Conservation (phyloP, 2,329 filamentous ascomycete species). For the Calonectria honghensis region DNA sequence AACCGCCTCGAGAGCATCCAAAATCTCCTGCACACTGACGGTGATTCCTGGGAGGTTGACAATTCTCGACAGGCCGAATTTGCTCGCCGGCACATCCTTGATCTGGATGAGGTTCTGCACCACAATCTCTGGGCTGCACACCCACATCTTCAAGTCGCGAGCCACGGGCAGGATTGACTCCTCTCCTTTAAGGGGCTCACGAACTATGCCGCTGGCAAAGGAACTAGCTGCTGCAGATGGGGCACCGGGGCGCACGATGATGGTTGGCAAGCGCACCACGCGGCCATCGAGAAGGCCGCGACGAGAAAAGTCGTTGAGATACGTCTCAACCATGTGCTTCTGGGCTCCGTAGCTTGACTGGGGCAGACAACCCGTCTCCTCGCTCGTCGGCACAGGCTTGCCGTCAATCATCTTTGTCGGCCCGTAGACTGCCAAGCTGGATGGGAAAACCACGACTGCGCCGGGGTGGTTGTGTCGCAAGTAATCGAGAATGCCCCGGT, state of each 20-base stretch:
- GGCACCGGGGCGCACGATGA: constrained; percentile 76
- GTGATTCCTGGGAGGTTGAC: constrained; percentile 72
- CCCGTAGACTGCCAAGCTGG: constrained; percentile 76
- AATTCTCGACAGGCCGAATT: constrained; percentile 62
- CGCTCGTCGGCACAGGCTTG: constrained; percentile 20
- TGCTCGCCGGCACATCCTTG: constrained; percentile 62
- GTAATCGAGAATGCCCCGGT: constrained; percentile 70
- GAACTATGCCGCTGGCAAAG: constrained; percentile 77
- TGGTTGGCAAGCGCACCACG: constrained; percentile 74
- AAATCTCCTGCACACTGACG: constrained; percentile 70
- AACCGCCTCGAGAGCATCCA: constrained; percentile 68
- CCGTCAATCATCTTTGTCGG: constrained; percentile 6
- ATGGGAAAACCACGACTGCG: constrained; percentile 73
- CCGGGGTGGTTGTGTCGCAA: constrained; percentile 67
- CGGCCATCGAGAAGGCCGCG: constrained; percentile 75
- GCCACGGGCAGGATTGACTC: constrained; percentile 67
- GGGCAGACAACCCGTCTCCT: constrained; percentile 61
- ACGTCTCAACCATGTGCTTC: constrained; percentile 75
- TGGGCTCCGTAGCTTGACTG: constrained; percentile 77
- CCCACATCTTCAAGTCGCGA: constrained; percentile 68
- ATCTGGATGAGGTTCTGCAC: constrained; percentile 68
- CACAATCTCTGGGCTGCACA: constrained; percentile 70
- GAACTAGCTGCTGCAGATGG: constrained; percentile 76
- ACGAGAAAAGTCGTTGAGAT: constrained; percentile 61
- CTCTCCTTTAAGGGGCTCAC: constrained; percentile 69